Base-by-base conservation (phyloP, 2,329 filamentous ascomycete genomes). In the Pestalotiopsis sp. region DNA sequence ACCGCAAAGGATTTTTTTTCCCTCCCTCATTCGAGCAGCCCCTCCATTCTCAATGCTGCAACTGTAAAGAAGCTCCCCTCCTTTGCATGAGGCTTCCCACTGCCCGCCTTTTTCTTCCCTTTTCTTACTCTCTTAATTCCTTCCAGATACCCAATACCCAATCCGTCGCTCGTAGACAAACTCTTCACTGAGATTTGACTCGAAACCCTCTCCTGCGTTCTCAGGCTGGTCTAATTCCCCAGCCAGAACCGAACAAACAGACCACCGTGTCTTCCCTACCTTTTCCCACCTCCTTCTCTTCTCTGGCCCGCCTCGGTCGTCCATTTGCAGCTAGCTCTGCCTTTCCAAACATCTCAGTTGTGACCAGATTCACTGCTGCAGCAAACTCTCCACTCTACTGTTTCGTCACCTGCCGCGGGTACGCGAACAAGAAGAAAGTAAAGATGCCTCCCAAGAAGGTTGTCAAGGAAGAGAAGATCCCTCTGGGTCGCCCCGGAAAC, bases 391-490 rank as follows among this genome's bases (percentile, higher is more conserved):
- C 77, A 75, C 75, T 82, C 78, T 74, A 65, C 69, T 61, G 86
- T 76, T 79, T 78, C 75, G 81, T 84, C 81, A 81, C 84, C 74
- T 83, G 80, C 78, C 84, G 88, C 78, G 81, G 79, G 75, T 90
- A 90, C 86, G 85, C 86, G 78, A 89, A 74, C 76, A 86, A 84
- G 75, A 84, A 87, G 79, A 91, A 87, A 81, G 86, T 83, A 81
- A 86, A 82, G 81, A 99, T 99, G 96, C 88, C 94, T 84, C 96
- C 96, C 82, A 99, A 99, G 89, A 98, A 98, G 86, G 86, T 84
- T 66, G 91, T 90, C 77, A 90, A 93, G 78, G 93, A 98, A 88
- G 93, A 98, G 89, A 98, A 98, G 91, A 89, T 98, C 83, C 91
- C 96, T 76, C 89, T 99, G 83, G 96, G 96, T 83, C 89, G 96